Percentiles rank a stretch among this genome's conserved stretches.
phyloP scores from a whole-genome alignment of 331 rosid genomes.

The Cydonia oblonga region DNA sequence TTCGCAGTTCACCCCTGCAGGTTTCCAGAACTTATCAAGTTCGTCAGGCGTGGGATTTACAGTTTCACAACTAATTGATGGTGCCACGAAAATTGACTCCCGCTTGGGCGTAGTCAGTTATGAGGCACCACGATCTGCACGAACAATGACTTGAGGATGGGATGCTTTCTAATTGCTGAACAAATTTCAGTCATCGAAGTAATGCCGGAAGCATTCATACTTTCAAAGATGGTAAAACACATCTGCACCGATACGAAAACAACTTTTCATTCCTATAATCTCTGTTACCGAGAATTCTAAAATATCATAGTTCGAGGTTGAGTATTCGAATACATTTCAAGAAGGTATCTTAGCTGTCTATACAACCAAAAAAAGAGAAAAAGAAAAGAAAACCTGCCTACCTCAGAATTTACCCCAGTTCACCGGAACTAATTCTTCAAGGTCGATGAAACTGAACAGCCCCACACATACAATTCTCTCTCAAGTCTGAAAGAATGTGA shows the following conservation, averaged over 20 bases:
- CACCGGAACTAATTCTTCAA: background rate
- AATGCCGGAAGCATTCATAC: background rate
- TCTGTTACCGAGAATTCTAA: conserved; percentile 2
- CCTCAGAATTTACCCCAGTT: background rate
- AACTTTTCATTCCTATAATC: background rate
- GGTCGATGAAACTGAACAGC: background rate
- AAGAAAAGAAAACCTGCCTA: background rate
- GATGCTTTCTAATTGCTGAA: background rate
- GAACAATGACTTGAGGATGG: background rate
- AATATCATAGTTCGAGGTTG: background rate
- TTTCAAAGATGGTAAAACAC: background rate
- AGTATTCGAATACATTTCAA: background rate
- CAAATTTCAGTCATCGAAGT: background rate
- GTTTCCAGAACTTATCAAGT: no score
- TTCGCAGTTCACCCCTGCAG: no score
- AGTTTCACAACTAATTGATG: no score
- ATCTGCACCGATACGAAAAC: background rate
- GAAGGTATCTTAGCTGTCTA: background rate
- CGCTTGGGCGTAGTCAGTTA: background rate
- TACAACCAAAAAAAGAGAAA: background rate
- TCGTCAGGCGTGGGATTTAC: no score
- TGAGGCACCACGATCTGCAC: background rate
- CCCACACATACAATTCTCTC: background rate
- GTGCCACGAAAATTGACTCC: background rate
- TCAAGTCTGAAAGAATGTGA: no score